These are phyloP conservation scores for Camellia granthamiana DNA, from an alignment of 148 eudicot species.

Conservation along the genomic window DNA sequence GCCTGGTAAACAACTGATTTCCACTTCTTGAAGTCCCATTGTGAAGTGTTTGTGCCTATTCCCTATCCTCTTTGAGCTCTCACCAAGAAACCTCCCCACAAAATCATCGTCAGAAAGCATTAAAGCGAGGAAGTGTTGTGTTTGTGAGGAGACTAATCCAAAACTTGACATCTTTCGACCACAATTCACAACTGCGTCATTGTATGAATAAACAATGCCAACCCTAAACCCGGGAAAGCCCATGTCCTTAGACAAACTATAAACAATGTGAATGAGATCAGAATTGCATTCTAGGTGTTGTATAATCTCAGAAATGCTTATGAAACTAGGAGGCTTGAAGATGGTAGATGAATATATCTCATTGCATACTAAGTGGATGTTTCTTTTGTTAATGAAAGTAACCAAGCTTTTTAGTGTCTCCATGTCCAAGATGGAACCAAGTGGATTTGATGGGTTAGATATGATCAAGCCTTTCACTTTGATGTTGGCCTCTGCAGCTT, in stretches of 20 bases:
- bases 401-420: conserved; percentile 32
- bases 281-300: conserved; percentile 39
- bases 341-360: conserved; percentile 64
- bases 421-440: conserved; percentile 48
- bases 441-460: conserved; percentile 68
- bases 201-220: conserved; percentile 68
- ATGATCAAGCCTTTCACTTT: conserved; percentile 57
- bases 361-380: conserved; percentile 51
- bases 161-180: conserved; percentile 78
- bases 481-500: conserved; percentile 36
- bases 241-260: conserved; percentile 79
- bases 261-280: conserved; percentile 55
- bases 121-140: conserved; percentile 59
- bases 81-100: conserved; percentile 25
- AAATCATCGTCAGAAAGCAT: conserved; percentile 55
- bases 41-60: conserved; percentile 44
- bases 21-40: conserved; percentile 38
- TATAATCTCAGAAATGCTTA: conserved; percentile 50
- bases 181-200: conserved; percentile 54
- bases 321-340: conserved; percentile 34
- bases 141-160: conserved; percentile 74
- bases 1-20: conserved; percentile 54
- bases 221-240: conserved; percentile 86
- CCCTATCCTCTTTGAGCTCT: conserved; percentile 34
- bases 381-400: conserved; percentile 33